Evolutionary conservation across 108 stramenopile species (phyloP).

Genomic region (Epipyxis sp.): DNA sequence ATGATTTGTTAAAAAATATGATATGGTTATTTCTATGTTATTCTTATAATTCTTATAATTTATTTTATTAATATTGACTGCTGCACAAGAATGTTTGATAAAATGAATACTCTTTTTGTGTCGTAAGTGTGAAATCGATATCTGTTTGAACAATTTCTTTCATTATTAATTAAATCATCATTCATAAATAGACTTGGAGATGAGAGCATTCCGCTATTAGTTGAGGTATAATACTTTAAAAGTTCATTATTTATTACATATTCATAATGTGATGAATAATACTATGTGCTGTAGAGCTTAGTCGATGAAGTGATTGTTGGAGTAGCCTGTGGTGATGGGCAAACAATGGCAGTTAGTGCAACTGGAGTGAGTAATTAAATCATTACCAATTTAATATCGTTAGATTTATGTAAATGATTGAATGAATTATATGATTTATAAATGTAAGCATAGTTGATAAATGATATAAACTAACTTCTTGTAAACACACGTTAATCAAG

Average conservation of each 20-base stretch:
- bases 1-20: too few species aligned
- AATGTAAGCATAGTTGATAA: too few species aligned
- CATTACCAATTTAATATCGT: neutral
- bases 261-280: neutral
- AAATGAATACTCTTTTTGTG: too few species aligned
- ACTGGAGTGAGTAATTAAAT: conserved; percentile 4
- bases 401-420: neutral
- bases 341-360: conserved; percentile 61
- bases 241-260: neutral
- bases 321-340: conserved; percentile 70
- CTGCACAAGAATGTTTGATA: too few species aligned
- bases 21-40: too few species aligned
- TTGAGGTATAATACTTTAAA: conserved; percentile 38
- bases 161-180: too few species aligned
- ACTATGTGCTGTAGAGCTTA: neutral
- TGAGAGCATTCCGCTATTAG: conserved; percentile 41
- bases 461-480: too few species aligned
- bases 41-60: too few species aligned
- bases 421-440: neutral
- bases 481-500: too few species aligned
- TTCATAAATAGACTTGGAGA: conserved; percentile 51
- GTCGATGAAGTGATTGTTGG: conserved; percentile 48
- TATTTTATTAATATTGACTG: conserved; percentile 2
- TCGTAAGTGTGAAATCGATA: too few species aligned
- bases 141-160: too few species aligned